Percentiles rank a stretch among this genome's conserved stretches.
Conservation (phyloP, 768 basidiomycete species). For the Lyophyllum semitale region DNA sequence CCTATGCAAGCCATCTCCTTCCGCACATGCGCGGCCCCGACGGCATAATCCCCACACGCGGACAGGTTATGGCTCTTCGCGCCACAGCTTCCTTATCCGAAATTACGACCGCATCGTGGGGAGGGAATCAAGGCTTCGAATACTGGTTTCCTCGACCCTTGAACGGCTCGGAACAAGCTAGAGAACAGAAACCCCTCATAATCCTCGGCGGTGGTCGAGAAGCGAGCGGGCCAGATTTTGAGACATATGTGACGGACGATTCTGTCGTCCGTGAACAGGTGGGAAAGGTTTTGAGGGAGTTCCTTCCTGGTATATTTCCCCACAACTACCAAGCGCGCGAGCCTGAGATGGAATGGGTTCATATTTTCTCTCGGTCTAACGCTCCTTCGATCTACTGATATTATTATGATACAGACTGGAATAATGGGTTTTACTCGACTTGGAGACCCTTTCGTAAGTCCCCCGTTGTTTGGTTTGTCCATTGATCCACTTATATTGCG, state of each 20-base stretch:
- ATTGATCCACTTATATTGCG: no score
- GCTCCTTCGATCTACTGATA: no score
- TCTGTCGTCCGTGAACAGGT: constrained; percentile 48
- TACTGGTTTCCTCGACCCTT: constrained; percentile 84
- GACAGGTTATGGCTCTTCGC: constrained; percentile 58
- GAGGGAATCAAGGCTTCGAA: constrained; percentile 55
- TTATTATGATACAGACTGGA: constrained; percentile 60
- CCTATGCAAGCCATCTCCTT: constrained; percentile 76
- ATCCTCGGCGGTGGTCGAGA: constrained; percentile 75
- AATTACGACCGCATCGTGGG: constrained; percentile 49
- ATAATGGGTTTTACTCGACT: constrained; percentile 76
- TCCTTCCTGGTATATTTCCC: constrained; percentile 61
- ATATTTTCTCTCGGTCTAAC: no score
- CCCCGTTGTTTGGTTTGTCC: not conserved
- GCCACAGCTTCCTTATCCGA: constrained; percentile 34
- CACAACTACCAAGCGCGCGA: constrained; percentile 50
- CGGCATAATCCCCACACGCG: constrained; percentile 71
- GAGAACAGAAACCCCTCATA: constrained; percentile 51
- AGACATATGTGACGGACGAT: constrained; percentile 61
- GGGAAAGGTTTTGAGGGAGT: constrained; percentile 52
- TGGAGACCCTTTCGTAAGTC: constrained; percentile 67
- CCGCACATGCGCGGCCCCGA: constrained; percentile 57
- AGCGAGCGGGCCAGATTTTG: constrained; percentile 41
- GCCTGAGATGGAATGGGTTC: constrained; percentile 88
- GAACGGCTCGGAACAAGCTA: constrained; percentile 13